A percentile compares a stretch with the other conserved stretches of the same genome.
These are phyloP conservation scores for Zasmidium citrigriseum DNA, from an alignment of 2,329 filamentous ascomycete genomes.

Conservation along the genomic window DNA sequence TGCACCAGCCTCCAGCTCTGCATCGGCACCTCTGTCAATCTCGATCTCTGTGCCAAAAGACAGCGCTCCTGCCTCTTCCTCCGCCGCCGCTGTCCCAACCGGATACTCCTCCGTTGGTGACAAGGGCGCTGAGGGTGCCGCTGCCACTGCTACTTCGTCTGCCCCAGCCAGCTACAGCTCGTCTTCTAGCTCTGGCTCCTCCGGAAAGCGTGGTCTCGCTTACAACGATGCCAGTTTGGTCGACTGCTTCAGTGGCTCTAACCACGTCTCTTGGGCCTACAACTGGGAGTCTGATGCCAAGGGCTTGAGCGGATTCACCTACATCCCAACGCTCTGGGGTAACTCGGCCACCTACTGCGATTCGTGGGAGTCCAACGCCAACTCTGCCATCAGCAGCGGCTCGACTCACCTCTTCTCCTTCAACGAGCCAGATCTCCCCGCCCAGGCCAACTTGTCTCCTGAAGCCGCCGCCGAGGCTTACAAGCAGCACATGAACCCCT, in stretches of 20 bases:
- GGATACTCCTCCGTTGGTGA: conserved; percentile 3
- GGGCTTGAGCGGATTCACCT: conserved; percentile 53
- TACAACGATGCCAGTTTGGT: conserved; percentile 64
- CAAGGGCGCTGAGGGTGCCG: conserved; percentile 9
- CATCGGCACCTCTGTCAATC: background rate
- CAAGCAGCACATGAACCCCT: conserved; percentile 58
- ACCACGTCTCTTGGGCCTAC: conserved; percentile 62
- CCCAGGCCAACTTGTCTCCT: conserved; percentile 62
- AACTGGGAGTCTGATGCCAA: conserved; percentile 64
- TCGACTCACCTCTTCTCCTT: conserved; percentile 63
- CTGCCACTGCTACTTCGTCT: conserved; percentile 21
- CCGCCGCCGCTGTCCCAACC: conserved; percentile 5
- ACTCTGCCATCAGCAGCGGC: conserved; percentile 55
- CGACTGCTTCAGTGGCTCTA: conserved; percentile 49
- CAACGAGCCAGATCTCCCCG: conserved; percentile 68
- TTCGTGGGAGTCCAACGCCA: conserved; percentile 55
- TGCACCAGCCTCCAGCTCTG: conserved; percentile 14
- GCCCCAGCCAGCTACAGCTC: conserved; percentile 17
- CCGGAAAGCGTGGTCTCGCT: conserved; percentile 65
- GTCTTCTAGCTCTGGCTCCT: conserved; percentile 27
- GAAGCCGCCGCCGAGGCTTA: conserved; percentile 55
- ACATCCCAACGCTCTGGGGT: conserved; percentile 65
- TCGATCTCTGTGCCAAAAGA: background rate
- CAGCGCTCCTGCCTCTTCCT: conserved; percentile 5
- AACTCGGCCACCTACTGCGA: conserved; percentile 45